Evolutionary conservation across 116 monocot species (phyloP).

Genomic region (Trichopus zeylanicus): DNA sequence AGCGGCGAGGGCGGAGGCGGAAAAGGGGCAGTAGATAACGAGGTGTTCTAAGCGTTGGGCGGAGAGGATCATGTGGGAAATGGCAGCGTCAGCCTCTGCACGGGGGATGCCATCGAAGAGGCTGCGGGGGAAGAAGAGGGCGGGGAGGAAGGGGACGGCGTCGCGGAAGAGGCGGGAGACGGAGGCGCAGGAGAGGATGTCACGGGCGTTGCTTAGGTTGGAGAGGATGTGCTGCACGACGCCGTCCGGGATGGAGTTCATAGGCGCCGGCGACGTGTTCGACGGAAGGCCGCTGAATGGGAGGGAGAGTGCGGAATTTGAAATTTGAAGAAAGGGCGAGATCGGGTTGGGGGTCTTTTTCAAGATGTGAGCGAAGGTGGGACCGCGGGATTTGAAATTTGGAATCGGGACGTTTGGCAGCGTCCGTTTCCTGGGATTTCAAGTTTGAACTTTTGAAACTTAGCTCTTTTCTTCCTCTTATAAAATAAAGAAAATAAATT

Average conservation of each 20-base stretch:
- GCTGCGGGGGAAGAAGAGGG: constrained; percentile 86
- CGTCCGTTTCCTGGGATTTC: too few species aligned
- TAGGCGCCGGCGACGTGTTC: constrained; percentile 6
- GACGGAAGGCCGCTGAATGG: constrained; percentile 1
- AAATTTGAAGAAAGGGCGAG: too few species aligned
- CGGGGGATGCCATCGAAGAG: constrained; percentile 27
- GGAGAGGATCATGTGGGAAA: constrained; percentile 48
- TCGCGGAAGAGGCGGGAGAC: constrained; percentile 70
- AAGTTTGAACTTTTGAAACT: too few species aligned
- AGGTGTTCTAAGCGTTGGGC: constrained; percentile 50
- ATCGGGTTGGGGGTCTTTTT: too few species aligned
- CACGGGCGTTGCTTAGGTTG: constrained; percentile 55
- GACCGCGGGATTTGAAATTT: too few species aligned
- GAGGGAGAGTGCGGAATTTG: too few species aligned
- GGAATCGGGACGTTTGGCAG: too few species aligned
- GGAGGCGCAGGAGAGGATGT: constrained; percentile 62
- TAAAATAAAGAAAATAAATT: too few species aligned
- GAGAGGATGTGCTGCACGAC: constrained; percentile 77
- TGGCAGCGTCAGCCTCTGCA: constrained; percentile 30
- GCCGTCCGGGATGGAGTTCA: constrained; percentile 76
- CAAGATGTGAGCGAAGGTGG: too few species aligned
- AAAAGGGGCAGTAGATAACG: constrained; percentile 83
- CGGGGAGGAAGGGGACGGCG: constrained; percentile 47
- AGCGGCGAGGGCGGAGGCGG: constrained; percentile 32
- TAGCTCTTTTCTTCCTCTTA: too few species aligned